Percentiles rank a stretch among this genome's conserved stretches.
Evolutionary conservation across 1,284 basidiomycete genomes (phyloP).

Genomic region (Ganoderma lingzhi): DNA sequence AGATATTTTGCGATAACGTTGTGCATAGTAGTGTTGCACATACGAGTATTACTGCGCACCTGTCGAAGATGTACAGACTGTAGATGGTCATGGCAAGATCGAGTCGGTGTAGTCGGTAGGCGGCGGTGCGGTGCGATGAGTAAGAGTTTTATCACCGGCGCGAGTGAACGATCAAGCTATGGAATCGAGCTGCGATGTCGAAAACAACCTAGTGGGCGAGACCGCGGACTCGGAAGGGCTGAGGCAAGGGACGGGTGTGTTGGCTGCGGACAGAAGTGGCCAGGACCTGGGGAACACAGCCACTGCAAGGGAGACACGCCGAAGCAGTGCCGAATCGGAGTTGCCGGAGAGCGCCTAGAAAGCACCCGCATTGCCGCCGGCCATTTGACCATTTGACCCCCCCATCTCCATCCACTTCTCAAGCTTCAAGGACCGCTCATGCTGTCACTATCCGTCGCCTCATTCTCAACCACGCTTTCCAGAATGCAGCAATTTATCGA

Average conservation of each 20-base stretch:
- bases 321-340: neutral
- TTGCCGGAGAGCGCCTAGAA: neutral
- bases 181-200: neutral
- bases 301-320: neutral
- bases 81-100: constrained; percentile 74
- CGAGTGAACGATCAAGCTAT: neutral
- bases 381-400: neutral
- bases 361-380: neutral
- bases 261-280: neutral
- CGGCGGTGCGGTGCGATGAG: neutral
- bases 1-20: neutral
- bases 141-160: neutral
- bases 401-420: neutral
- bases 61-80: constrained; percentile 91
- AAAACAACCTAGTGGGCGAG: neutral
- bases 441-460: neutral
- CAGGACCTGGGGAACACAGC: neutral
- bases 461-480: neutral
- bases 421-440: neutral
- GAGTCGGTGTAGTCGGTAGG: neutral
- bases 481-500: neutral
- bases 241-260: neutral
- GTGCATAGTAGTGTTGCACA: constrained; percentile 1
- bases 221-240: neutral
- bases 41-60: constrained; percentile 52